phyloP scores from a whole-genome alignment of 192 early-diverging fungal species.

The Backusella westeae region DNA sequence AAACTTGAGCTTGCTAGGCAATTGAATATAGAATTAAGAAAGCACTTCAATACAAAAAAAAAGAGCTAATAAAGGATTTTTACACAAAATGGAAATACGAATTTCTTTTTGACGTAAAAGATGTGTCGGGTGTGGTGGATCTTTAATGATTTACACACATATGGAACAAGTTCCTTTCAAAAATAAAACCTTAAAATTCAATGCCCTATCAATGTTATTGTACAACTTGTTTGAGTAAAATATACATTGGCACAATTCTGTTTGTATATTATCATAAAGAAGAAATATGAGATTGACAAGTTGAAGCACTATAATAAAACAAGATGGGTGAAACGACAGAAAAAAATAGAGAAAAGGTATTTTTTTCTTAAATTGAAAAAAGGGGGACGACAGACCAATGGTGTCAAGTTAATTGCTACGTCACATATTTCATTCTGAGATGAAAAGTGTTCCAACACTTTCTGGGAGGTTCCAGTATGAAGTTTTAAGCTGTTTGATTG shows the following conservation, averaged over 20 bases:
- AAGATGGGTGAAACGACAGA: background rate
- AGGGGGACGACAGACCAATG: background rate
- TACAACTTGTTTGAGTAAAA: background rate
- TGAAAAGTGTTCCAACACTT: slow-evolving; percentile 1
- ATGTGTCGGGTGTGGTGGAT: background rate
- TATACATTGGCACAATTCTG: too few species aligned
- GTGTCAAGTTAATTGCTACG: background rate
- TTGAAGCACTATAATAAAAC: background rate
- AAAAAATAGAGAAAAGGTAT: background rate
- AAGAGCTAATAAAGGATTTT: too few species aligned
- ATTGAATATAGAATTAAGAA: too few species aligned
- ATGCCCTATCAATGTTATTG: background rate
- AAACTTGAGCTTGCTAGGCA: too few species aligned
- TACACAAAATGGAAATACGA: too few species aligned
- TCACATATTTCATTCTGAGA: background rate
- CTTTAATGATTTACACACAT: background rate
- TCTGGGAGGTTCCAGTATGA: background rate
- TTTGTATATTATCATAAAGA: too few species aligned
- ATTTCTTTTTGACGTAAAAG: background rate
- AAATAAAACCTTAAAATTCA: background rate
- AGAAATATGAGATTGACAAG: too few species aligned
- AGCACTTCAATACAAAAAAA: too few species aligned
- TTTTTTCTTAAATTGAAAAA: background rate
- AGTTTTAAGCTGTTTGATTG: background rate
- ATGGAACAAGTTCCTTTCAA: background rate